Evolutionary conservation across 2,329 filamentous ascomycete genomes (phyloP).

Genomic region (Paecilomyces fulvus): DNA sequence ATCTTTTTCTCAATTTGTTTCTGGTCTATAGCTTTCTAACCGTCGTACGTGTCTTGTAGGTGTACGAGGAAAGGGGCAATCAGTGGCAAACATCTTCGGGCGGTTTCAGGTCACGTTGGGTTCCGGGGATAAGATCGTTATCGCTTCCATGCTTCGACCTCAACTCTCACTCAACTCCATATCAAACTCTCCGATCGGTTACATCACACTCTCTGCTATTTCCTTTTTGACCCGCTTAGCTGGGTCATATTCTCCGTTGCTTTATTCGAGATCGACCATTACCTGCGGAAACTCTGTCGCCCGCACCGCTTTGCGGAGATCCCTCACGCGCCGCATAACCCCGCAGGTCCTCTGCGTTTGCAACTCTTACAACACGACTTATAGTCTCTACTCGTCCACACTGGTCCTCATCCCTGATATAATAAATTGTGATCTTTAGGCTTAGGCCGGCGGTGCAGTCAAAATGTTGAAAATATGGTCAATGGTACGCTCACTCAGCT

Average conservation of each 20-base stretch:
- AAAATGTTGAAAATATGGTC: conserved; percentile 99
- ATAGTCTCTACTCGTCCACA: neutral
- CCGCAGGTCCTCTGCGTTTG: neutral
- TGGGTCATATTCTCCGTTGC: neutral
- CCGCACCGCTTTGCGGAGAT: neutral
- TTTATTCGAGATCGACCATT: neutral
- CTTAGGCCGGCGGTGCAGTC: conserved; percentile 18
- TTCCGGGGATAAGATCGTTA: neutral
- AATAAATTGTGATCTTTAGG: neutral
- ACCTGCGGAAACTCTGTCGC: neutral
- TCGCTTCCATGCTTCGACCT: neutral
- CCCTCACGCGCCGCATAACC: neutral
- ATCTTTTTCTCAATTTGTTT: neutral
- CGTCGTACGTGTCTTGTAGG: neutral
- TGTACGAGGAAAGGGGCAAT: neutral
- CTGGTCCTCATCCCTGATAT: neutral
- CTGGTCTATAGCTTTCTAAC: neutral
- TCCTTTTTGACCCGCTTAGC: neutral
- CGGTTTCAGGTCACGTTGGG: neutral
- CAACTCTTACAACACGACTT: neutral
- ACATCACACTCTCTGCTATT: neutral
- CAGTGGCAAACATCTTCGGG: neutral
- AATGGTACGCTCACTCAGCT: conserved; percentile 57
- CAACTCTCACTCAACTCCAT: neutral
- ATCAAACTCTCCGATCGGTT: neutral